Evolutionary conservation across 768 basidiomycete genomes (phyloP).

Genomic region (Cystoderma amianthinum): DNA sequence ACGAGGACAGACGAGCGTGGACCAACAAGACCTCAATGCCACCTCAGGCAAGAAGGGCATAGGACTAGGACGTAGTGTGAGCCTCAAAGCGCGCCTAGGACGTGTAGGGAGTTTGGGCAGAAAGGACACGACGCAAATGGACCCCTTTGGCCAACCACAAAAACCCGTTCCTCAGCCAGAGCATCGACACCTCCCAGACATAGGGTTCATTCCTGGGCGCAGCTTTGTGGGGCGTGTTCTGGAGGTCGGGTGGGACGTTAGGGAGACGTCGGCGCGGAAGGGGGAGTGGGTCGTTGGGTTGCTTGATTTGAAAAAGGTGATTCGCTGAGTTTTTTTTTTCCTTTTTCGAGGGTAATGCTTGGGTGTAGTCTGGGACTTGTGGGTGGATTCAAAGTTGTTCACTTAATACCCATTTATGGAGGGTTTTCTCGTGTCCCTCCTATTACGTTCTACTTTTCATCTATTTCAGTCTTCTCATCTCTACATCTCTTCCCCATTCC

Average conservation of each 20-base stretch:
- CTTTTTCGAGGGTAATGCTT: too few relatives aligned
- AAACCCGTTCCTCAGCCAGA: constrained; percentile 7
- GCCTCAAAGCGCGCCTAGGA: constrained; percentile 6
- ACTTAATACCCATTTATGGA: too few relatives aligned
- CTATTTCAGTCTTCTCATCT: too few relatives aligned
- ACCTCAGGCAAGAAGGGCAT: not conserved
- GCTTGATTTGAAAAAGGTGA: constrained; percentile 75
- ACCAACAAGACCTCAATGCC: constrained; percentile 6
- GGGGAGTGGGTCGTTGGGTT: constrained; percentile 89
- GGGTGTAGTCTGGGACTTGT: too few relatives aligned
- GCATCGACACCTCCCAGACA: constrained; percentile 19
- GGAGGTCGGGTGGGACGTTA: constrained; percentile 78
- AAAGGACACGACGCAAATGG: not conserved
- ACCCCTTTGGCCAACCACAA: not conserved
- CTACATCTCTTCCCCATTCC: too few relatives aligned
- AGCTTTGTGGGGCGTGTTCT: constrained; percentile 82
- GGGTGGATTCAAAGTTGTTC: too few relatives aligned
- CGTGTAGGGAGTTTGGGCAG: constrained; percentile 5
- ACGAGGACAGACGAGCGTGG: constrained; percentile 1
- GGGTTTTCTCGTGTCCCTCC: too few relatives aligned
- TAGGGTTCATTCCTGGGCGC: constrained; percentile 81
- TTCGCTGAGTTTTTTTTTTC: constrained; percentile 2
- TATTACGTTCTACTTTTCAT: too few relatives aligned
- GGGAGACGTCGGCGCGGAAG: constrained; percentile 53
- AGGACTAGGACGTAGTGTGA: constrained; percentile 9